Evolutionary conservation across 2,329 filamentous ascomycete species (phyloP).

Genomic region (Arachnopeziza araneosa): DNA sequence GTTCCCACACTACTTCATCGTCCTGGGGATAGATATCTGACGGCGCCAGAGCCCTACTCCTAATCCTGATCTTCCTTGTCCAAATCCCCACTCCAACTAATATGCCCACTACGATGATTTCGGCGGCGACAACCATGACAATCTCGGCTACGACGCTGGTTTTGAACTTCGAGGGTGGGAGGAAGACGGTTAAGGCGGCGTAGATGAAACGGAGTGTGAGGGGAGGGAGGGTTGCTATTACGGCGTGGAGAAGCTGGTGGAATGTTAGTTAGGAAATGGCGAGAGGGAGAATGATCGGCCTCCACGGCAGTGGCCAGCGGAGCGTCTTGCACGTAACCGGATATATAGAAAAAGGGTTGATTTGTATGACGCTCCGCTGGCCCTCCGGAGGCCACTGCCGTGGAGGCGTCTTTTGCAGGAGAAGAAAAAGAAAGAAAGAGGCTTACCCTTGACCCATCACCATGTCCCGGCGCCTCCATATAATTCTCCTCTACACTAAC

Average conservation of each 20-base stretch:
- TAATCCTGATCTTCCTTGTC: background rate
- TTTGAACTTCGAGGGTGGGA: background rate
- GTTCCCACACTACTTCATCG: background rate
- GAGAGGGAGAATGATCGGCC: background rate
- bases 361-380: no score
- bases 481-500: background rate
- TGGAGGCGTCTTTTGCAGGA: no score
- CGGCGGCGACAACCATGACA: background rate
- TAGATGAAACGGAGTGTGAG: background rate
- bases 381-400: no score
- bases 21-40: background rate
- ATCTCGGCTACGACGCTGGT: background rate
- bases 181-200: constrained; percentile 1
- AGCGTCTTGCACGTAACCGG: no score
- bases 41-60: background rate
- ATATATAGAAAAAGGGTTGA: background rate
- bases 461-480: background rate
- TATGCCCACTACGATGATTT: background rate
- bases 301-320: no score
- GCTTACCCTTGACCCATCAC: background rate
- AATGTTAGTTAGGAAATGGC: background rate
- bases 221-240: background rate
- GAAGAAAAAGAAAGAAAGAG: background rate
- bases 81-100: background rate
- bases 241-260: background rate